Conservation (phyloP, 176 grass and related monocot genomes). For the Triticum turgidum region DNA sequence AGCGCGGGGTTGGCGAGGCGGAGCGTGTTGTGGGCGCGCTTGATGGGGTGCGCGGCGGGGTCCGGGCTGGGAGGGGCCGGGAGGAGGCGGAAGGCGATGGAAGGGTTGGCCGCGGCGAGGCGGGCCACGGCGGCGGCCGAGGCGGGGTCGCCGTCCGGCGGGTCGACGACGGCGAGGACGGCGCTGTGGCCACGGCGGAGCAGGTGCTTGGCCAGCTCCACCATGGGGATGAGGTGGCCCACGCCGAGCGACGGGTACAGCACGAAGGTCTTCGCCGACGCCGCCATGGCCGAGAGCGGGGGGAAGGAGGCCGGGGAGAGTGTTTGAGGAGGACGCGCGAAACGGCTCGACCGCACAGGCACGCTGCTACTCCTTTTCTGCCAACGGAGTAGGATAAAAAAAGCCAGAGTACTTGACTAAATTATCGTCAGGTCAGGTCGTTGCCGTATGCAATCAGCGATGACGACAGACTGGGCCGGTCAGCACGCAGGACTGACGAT, state of each 20-base stretch:
- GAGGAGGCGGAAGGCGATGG: slow-evolving; percentile 27
- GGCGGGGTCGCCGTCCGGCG: slow-evolving; percentile 26
- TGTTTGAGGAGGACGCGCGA: not conserved
- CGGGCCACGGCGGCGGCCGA: slow-evolving; percentile 16
- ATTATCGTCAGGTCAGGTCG: no score
- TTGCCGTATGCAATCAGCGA: no score
- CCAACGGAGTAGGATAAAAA: no score
- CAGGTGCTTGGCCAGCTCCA: slow-evolving; percentile 63
- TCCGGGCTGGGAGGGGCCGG: not conserved
- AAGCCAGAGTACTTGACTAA: no score
- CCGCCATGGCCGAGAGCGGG: not conserved
- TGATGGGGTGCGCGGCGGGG: not conserved
- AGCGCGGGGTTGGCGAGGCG: slow-evolving; percentile 11
- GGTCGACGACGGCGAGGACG: slow-evolving; percentile 39
- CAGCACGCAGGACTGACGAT: no score
- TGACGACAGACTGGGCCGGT: no score
- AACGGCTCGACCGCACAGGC: not conserved
- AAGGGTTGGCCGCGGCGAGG: slow-evolving; percentile 14
- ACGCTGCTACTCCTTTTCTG: no score
- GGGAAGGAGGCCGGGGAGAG: no score
- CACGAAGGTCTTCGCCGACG: slow-evolving; percentile 37
- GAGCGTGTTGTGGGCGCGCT: not conserved
- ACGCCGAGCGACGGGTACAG: slow-evolving; percentile 56
- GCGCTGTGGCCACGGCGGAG: slow-evolving; percentile 31
- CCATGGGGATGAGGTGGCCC: slow-evolving; percentile 56